These are phyloP conservation scores for Pseudonitzschia multiseries DNA, from an alignment of 108 stramenopile genomes.

Conservation along the genomic window DNA sequence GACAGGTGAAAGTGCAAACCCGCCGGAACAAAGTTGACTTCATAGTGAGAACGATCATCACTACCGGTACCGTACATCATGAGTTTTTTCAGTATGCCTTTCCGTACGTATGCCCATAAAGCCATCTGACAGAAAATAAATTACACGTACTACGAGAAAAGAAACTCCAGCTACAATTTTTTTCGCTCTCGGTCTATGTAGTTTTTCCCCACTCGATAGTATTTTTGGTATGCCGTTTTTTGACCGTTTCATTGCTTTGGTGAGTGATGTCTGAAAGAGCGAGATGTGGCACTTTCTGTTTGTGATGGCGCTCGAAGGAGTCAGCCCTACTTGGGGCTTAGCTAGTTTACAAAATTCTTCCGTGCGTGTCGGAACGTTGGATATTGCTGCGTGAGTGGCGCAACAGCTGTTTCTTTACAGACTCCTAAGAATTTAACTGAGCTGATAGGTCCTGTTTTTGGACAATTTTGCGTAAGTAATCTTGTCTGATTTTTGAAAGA, in stretches of 20 bases:
- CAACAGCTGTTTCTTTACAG: neutral
- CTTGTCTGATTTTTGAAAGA: neutral
- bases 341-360: neutral
- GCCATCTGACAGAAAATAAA: too few species aligned
- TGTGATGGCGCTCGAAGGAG: neutral
- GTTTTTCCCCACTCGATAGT: conserved; percentile 1
- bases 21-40: too few species aligned
- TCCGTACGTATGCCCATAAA: too few species aligned
- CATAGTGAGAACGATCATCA: too few species aligned
- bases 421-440: neutral
- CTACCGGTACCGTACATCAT: too few species aligned
- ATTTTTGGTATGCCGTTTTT: neutral
- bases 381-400: neutral
- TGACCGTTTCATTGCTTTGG: neutral
- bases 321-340: neutral
- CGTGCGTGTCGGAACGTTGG: neutral
- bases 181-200: neutral
- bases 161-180: neutral
- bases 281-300: neutral
- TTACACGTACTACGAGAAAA: neutral
- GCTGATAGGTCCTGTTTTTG: neutral
- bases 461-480: neutral
- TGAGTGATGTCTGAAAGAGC: neutral
- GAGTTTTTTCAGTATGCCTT: too few species aligned
- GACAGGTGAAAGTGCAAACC: too few species aligned